Evolutionary conservation across 2,329 filamentous ascomycete genomes (phyloP).

Genomic region (Leptosphaerulina australis): DNA sequence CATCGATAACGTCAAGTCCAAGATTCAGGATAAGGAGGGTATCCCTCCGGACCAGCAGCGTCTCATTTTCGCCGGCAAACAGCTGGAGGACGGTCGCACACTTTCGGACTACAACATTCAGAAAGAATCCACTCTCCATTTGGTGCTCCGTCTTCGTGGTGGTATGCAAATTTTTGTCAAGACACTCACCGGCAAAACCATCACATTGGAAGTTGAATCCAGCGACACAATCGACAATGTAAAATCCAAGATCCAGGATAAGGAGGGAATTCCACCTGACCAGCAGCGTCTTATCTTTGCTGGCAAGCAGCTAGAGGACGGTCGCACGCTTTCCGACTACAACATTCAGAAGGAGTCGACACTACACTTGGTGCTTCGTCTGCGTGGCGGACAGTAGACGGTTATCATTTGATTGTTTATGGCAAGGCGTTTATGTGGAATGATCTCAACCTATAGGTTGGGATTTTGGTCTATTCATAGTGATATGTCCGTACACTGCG

Average conservation of each 20-base stretch:
- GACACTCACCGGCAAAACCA: conserved; percentile 80
- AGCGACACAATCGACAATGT: conserved; percentile 94
- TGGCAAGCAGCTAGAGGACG: conserved; percentile 91
- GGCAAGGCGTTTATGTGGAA: conserved; percentile 41
- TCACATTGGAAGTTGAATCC: conserved; percentile 88
- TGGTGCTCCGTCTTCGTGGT: conserved; percentile 86
- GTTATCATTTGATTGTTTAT: conserved; percentile 24
- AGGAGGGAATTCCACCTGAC: conserved; percentile 88
- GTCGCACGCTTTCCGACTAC: conserved; percentile 89
- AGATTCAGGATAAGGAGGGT: conserved; percentile 98
- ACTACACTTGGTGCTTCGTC: conserved; percentile 67
- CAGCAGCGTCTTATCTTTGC: conserved; percentile 94
- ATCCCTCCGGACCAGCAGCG: conserved; percentile 97
- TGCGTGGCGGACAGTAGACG: conserved; percentile 61
- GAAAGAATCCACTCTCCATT: conserved; percentile 85
- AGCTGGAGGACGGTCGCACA: conserved; percentile 92
- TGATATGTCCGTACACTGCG: conserved; percentile 25
- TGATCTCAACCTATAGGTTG: conserved; percentile 32
- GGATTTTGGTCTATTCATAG: conserved; percentile 38
- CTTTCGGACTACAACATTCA: conserved; percentile 94
- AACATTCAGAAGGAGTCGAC: conserved; percentile 85
- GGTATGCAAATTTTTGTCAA: conserved; percentile 69
- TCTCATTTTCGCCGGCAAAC: conserved; percentile 94
- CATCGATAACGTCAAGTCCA: conserved; percentile 95
- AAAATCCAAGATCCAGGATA: conserved; percentile 81